Base-by-base conservation (phyloP, 2,329 filamentous ascomycete species). In the Hansfordia pulvinata region DNA sequence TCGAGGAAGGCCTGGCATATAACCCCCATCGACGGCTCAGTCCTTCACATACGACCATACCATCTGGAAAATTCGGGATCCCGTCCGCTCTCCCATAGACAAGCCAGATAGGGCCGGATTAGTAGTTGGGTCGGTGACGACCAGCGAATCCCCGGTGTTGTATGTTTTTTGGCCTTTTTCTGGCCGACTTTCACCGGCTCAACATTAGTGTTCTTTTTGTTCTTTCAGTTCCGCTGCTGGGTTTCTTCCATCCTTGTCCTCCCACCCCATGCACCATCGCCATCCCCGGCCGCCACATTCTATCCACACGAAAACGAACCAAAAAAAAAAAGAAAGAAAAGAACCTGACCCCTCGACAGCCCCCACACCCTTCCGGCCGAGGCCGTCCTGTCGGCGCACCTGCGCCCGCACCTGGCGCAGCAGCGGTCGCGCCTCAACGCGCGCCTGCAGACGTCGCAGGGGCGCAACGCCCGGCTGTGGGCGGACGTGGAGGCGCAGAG, bases 351-450 rank as follows among this genome's bases (percentile, higher is more conserved):
- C 21, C 14, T 26, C 7, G 28, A 30, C 14, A 66, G 62, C 16
- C 69, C 69, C 3, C 69, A 77, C 38, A 56, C 64, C 17, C 58
- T 74, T 2, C 63, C 69, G 1, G 58, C 71, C 1, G 42, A 53
- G 4, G 47, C 54, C 4, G 52, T 76, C 20, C 52, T 74, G 13
- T 47, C 54, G 10, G 69, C 69, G 2, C 70, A 76, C 44, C 51
- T 74, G 14, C 46, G 53, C 5, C 64, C 68, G 1, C 55, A 65
- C 27, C 56, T 73, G 4, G 52, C 54, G 3, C 49, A 58, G 10
- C 66, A 73, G 42, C 62, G 64, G 29, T 60, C 59, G 3, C 61
- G 64, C 37, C 60, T 76, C 33, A 69, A 69, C 41, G 67, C 66
- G 7, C 56, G 54, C 24, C 52, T 76, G 18, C 64, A 68, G 40